phyloP scores from a whole-genome alignment of 2,329 filamentous ascomycete genomes.

The Ceratocystis variospora region DNA sequence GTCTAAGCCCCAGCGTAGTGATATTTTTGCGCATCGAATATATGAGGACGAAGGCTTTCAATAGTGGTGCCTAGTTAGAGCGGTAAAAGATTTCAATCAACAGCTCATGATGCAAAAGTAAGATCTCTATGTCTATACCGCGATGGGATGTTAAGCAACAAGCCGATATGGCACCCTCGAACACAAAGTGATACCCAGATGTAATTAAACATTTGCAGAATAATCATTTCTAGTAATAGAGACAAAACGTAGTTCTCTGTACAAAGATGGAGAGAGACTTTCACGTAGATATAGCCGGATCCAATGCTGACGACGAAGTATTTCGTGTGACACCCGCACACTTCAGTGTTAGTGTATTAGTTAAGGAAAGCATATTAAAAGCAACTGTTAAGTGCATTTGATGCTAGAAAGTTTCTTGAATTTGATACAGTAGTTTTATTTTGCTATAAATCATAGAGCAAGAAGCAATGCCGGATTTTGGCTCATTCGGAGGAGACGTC shows the following conservation, averaged over 20 bases:
- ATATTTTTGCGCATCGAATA: too few species aligned
- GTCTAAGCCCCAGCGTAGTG: too few species aligned
- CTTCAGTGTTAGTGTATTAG: conserved; percentile 18
- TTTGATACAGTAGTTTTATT: neutral
- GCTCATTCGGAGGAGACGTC: neutral
- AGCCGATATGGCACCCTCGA: neutral
- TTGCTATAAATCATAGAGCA: neutral
- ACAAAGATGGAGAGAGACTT: neutral
- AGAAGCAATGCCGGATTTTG: neutral
- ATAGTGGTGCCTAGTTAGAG: neutral
- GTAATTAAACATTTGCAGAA: neutral
- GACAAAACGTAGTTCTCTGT: neutral
- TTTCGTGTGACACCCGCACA: neutral
- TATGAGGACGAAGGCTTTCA: neutral
- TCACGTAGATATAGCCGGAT: neutral
- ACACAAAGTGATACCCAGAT: neutral
- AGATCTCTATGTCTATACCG: neutral
- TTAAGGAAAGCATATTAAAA: neutral
- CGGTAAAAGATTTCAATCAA: neutral
- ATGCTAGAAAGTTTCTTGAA: neutral
- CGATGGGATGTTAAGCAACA: neutral
- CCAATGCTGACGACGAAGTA: neutral
- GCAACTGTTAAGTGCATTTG: neutral
- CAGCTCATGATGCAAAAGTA: neutral
- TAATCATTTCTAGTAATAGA: too few species aligned